These are phyloP conservation scores for Trifolium pratense DNA, from an alignment of 306 rosid species.

Conservation along the genomic window DNA sequence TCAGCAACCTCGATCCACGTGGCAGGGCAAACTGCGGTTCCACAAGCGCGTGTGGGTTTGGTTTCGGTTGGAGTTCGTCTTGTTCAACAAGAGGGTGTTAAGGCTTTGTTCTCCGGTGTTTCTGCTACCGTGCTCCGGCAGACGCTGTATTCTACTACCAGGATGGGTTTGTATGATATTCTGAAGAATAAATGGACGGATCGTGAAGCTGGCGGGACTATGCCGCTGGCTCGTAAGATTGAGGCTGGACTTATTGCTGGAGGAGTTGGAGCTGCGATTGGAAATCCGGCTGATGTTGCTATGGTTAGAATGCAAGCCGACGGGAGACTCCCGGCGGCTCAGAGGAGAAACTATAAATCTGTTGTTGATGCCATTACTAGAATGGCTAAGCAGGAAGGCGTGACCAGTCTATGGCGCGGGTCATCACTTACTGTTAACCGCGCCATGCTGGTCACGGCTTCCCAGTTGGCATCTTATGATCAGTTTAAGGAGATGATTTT, in stretches of 20 bases:
- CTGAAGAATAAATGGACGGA: constrained; percentile 72
- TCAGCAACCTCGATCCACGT: constrained; percentile 44
- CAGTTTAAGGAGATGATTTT: constrained; percentile 70
- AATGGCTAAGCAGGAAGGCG: constrained; percentile 67
- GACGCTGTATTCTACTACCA: constrained; percentile 75
- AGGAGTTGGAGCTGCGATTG: constrained; percentile 63
- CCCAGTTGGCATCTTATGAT: constrained; percentile 78
- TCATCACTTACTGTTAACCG: constrained; percentile 78
- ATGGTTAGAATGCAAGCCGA: constrained; percentile 89
- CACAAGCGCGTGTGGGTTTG: constrained; percentile 53
- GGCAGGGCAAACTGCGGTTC: constrained; percentile 1
- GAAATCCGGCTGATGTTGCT: constrained; percentile 81
- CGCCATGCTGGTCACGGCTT: constrained; percentile 84
- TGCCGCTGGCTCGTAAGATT: constrained; percentile 58
- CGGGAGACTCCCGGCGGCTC: constrained; percentile 67
- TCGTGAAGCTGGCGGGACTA: constrained; percentile 46
- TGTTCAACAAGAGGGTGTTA: constrained; percentile 69
- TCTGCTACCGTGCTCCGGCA: constrained; percentile 87
- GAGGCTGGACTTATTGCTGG: constrained; percentile 74
- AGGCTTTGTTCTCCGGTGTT: constrained; percentile 72
- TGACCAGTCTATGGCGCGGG: constrained; percentile 75
- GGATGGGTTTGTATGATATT: constrained; percentile 80
- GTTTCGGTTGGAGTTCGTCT: constrained; percentile 60
- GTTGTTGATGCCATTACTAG: constrained; percentile 67
- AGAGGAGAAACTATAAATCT: constrained; percentile 72